These are phyloP conservation scores for Camellia japonica DNA, from an alignment of 148 eudicot species.

Conservation along the genomic window DNA sequence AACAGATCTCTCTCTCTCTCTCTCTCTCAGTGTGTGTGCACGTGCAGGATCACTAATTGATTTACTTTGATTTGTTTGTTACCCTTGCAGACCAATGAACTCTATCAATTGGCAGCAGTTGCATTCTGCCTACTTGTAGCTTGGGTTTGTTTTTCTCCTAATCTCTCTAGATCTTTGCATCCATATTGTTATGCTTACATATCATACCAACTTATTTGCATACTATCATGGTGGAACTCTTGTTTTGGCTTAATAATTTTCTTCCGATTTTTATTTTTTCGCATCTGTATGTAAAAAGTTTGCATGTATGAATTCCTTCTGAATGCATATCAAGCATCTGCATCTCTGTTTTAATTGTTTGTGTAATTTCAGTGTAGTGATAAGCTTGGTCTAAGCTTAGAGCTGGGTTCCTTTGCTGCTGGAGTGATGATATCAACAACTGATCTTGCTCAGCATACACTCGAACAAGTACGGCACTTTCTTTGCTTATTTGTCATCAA, in stretches of 20 bases:
- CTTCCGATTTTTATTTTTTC: background rate
- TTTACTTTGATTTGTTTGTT: background rate
- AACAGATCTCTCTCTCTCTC: background rate
- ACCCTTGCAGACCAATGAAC: constrained; percentile 81
- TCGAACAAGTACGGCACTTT: constrained; percentile 68
- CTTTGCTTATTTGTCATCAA: background rate
- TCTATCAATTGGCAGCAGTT: constrained; percentile 84
- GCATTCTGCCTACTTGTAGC: constrained; percentile 93
- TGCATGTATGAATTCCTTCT: background rate
- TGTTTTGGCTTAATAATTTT: background rate
- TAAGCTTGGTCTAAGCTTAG: constrained; percentile 88
- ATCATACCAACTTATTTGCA: background rate
- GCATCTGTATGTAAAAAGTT: background rate
- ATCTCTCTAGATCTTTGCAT: background rate
- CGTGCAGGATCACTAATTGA: background rate
- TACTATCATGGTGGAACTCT: background rate
- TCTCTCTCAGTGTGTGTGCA: background rate
- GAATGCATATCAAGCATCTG: background rate
- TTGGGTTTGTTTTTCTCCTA: constrained; percentile 58
- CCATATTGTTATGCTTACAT: background rate
- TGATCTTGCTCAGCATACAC: constrained; percentile 93
- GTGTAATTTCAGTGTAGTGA: constrained; percentile 78
- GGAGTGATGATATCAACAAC: constrained; percentile 98
- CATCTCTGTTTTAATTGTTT: constrained; percentile 1
- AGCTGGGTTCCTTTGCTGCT: constrained; percentile 94